A percentile compares a stretch with the other conserved stretches of the same genome.
Conservation (phyloP, 306 rosid genomes). For the Vigna hirtella region DNA sequence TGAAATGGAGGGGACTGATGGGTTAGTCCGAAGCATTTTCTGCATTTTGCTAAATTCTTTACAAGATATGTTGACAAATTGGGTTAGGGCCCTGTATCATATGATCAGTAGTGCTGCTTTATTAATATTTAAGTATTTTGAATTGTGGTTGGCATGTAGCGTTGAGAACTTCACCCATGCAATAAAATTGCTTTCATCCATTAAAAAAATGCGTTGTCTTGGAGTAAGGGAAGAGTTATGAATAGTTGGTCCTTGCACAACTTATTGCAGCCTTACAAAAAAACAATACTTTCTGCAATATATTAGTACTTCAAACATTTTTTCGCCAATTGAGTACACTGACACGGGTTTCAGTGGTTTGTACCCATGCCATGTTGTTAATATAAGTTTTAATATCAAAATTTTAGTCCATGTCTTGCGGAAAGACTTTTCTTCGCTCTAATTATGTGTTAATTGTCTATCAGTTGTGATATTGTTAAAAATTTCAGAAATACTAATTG, state of each 20-base stretch:
- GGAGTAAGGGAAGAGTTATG: conserved; percentile 27
- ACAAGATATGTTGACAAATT: conserved; percentile 31
- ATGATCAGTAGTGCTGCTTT: conserved; percentile 39
- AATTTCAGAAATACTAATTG: not conserved
- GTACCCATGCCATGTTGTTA: not conserved
- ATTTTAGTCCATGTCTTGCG: not conserved
- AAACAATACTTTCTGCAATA: not conserved
- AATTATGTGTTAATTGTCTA: not conserved
- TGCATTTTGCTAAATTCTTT: conserved; percentile 31
- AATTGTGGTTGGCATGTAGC: conserved; percentile 36
- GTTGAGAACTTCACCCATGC: conserved; percentile 14
- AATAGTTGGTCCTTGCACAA: conserved; percentile 33
- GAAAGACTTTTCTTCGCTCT: not conserved
- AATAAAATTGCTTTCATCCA: conserved; percentile 21
- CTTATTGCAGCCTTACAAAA: conserved; percentile 9
- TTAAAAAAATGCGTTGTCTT: conserved; percentile 29
- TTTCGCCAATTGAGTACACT: not conserved
- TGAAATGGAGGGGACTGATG: conserved; percentile 16
- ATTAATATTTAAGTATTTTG: conserved; percentile 36
- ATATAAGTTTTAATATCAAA: not conserved
- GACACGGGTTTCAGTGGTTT: conserved; percentile 9
- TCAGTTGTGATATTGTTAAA: not conserved
- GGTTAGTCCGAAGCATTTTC: conserved; percentile 13
- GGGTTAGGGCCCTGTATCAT: conserved; percentile 40
- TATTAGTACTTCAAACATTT: not conserved